Conservation (phyloP, 306 rosid genomes). For the Prunus campanulata region DNA sequence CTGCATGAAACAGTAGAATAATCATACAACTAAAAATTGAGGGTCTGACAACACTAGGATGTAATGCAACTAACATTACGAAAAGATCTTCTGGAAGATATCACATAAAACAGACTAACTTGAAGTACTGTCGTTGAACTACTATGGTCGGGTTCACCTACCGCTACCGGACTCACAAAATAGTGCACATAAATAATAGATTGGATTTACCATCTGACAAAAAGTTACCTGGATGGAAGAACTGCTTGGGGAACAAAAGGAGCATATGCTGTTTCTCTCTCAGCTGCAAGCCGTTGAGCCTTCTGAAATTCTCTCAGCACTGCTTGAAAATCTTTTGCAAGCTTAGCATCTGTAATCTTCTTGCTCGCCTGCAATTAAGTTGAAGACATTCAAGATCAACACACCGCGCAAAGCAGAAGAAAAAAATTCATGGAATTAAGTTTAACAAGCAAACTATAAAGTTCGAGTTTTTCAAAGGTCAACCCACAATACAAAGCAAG, state of each 20-base stretch:
- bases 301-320: slow-evolving; percentile 94
- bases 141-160: not conserved
- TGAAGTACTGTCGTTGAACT: not conserved
- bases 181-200: not conserved
- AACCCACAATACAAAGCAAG: not conserved
- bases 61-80: not conserved
- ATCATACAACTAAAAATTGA: not conserved
- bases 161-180: not conserved
- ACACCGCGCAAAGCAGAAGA: not conserved
- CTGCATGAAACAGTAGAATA: slow-evolving; percentile 39
- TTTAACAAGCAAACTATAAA: not conserved
- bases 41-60: not conserved
- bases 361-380: slow-evolving; percentile 64
- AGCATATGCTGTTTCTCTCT: slow-evolving; percentile 90
- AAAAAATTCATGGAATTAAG: not conserved
- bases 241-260: slow-evolving; percentile 77
- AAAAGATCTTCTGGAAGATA: slow-evolving; percentile 7
- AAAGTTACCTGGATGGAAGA: slow-evolving; percentile 66
- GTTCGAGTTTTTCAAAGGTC: not conserved
- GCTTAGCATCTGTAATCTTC: slow-evolving; percentile 95
- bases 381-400: slow-evolving; percentile 11
- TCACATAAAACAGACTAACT: not conserved
- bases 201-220: slow-evolving; percentile 4
- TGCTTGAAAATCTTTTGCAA: slow-evolving; percentile 93
- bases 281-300: slow-evolving; percentile 96